A percentile compares a stretch with the other conserved stretches of the same genome.
Evolutionary conservation across 345 rosid species (phyloP).

Genomic region (Populus tremula): DNA sequence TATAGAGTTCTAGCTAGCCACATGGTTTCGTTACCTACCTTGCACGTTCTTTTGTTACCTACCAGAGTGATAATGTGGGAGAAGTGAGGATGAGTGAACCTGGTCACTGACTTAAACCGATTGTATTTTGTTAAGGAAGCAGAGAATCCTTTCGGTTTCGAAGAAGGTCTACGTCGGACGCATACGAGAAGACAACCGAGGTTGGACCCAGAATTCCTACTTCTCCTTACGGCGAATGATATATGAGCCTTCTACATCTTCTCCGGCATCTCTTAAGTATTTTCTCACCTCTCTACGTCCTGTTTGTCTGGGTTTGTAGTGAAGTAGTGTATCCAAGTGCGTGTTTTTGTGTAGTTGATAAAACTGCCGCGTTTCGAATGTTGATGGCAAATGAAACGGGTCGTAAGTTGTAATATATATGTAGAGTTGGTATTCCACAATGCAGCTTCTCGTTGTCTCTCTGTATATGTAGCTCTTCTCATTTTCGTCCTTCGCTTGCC

Average conservation of each 20-base stretch:
- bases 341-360: not conserved
- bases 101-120: not conserved
- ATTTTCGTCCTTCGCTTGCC: not conserved
- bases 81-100: not conserved
- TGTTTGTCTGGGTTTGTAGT: not conserved
- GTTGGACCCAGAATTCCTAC: conserved; percentile 65
- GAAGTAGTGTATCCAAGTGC: not conserved
- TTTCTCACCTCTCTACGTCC: not conserved
- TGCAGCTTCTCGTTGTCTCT: not conserved
- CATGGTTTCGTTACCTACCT: not conserved
- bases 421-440: not conserved
- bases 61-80: not conserved
- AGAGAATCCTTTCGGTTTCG: conserved; percentile 80
- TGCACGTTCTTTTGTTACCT: not conserved
- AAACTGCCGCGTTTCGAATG: not conserved
- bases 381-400: not conserved
- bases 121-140: conserved; percentile 39
- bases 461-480: not conserved
- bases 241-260: conserved; percentile 15
- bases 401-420: not conserved
- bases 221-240: conserved; percentile 86
- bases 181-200: conserved; percentile 61
- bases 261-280: not conserved
- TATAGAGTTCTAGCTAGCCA: not conserved
- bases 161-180: conserved; percentile 73